Conservation (phyloP, 1,284 basidiomycete species). For the Boletus sp. region DNA sequence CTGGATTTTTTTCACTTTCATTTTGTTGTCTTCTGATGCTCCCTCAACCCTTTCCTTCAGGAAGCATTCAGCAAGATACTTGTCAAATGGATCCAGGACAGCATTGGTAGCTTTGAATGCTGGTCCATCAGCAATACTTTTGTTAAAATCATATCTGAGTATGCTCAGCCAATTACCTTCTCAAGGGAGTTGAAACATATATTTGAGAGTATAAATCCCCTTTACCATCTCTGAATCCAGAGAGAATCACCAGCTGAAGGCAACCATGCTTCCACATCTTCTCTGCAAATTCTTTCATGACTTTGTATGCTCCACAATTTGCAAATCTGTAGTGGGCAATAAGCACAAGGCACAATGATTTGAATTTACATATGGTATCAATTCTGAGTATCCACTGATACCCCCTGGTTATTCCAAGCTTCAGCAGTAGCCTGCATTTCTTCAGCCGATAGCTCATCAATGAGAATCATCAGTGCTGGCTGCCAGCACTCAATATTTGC, state of each 20-base stretch:
- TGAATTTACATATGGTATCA: no score
- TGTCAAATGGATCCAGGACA: background rate
- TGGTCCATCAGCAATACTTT: background rate
- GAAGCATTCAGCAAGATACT: background rate
- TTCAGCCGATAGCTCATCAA: no score
- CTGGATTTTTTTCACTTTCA: background rate
- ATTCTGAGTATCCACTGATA: no score
- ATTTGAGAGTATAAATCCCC: background rate
- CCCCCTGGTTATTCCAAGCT: no score
- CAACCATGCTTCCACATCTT: background rate
- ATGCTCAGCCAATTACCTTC: background rate
- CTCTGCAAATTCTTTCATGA: background rate
- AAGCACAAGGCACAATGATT: no score
- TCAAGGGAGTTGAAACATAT: background rate
- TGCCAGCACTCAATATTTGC: no score
- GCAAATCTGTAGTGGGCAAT: background rate
- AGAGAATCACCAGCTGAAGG: background rate
- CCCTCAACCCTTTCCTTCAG: background rate
- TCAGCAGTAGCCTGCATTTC: background rate
- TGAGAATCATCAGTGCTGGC: no score
- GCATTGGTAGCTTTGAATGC: background rate
- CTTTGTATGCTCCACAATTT: background rate
- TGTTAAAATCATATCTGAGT: background rate
- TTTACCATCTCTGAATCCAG: background rate
- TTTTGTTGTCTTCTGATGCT: background rate